Evolutionary conservation across 1,139 yeast species (phyloP).

Genomic region (Geotrichum australiense): DNA sequence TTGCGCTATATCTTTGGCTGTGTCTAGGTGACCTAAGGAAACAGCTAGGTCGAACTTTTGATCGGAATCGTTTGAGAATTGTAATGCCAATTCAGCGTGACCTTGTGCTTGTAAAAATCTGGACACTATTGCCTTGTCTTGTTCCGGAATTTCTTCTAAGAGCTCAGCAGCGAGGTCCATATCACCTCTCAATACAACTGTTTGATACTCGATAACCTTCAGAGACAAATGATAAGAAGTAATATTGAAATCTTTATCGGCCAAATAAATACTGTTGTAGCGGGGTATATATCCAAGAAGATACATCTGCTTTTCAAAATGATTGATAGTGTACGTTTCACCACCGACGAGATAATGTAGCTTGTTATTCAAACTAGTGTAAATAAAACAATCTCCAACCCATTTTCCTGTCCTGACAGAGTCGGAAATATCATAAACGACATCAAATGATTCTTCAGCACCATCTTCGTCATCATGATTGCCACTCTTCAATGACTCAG

Average conservation of each 20-base stretch:
- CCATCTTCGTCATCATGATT: slow-evolving; percentile 73
- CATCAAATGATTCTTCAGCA: slow-evolving; percentile 78
- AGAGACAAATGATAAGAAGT: slow-evolving; percentile 76
- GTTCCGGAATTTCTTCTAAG: slow-evolving; percentile 55
- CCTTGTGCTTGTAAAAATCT: slow-evolving; percentile 94
- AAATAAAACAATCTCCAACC: slow-evolving; percentile 95
- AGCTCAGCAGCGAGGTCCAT: slow-evolving; percentile 65
- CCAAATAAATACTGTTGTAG: slow-evolving; percentile 81
- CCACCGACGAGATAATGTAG: slow-evolving; percentile 94
- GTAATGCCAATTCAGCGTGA: slow-evolving; percentile 69
- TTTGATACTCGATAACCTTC: slow-evolving; percentile 88
- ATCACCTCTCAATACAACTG: slow-evolving; percentile 91
- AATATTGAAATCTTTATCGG: slow-evolving; percentile 84
- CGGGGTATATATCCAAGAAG: slow-evolving; percentile 84
- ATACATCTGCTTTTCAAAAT: slow-evolving; percentile 83
- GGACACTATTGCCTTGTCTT: slow-evolving; percentile 73
- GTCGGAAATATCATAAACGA: slow-evolving; percentile 75
- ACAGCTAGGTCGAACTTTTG: slow-evolving; percentile 81
- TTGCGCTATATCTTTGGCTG: slow-evolving; percentile 68
- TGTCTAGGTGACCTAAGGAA: slow-evolving; percentile 55
- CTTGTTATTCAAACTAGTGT: slow-evolving; percentile 79
- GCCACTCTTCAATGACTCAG: slow-evolving; percentile 54
- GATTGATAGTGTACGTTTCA: slow-evolving; percentile 84
- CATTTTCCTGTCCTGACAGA: slow-evolving; percentile 82
- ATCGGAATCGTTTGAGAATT: slow-evolving; percentile 75